Evolutionary conservation across 108 stramenopile species (phyloP).

Genomic region (Schizochytrium sp.): DNA sequence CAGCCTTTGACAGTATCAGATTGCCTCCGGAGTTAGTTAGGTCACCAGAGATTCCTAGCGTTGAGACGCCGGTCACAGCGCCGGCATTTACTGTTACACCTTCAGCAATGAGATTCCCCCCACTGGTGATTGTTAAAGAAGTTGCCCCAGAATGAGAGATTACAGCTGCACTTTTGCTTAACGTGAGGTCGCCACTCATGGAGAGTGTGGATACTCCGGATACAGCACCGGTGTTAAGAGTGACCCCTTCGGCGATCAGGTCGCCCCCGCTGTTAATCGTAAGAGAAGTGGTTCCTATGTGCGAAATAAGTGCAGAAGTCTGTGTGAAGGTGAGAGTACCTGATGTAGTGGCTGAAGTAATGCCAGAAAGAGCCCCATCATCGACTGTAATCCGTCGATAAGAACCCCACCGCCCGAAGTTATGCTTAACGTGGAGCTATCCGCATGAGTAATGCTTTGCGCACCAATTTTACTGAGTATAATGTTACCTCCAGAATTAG

Average conservation of each 20-base stretch:
- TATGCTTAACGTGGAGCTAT: not conserved
- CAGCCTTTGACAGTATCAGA: not conserved
- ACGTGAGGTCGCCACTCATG: too few relatives aligned
- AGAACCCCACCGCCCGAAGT: not conserved
- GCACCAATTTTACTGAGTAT: not conserved
- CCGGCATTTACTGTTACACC: not conserved
- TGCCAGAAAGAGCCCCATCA: too few relatives aligned
- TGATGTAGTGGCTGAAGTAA: too few relatives aligned
- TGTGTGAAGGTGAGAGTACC: too few relatives aligned
- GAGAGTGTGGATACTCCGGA: too few relatives aligned
- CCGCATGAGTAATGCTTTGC: conserved; percentile 2
- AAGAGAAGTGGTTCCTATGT: too few relatives aligned
- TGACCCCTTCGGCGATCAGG: too few relatives aligned
- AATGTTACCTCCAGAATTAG: not conserved
- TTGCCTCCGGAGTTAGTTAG: not conserved
- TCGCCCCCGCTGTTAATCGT: too few relatives aligned
- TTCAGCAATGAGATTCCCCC: not conserved
- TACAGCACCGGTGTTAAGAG: too few relatives aligned
- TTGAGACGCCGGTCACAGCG: not conserved
- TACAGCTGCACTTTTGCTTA: too few relatives aligned
- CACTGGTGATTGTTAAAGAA: not conserved
- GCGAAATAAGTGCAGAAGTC: too few relatives aligned
- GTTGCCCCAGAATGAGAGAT: too few relatives aligned
- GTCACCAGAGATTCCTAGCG: not conserved
- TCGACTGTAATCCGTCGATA: not conserved